Base-by-base conservation (phyloP, 176 grass and related monocot species). In the Zizania latifolia region DNA sequence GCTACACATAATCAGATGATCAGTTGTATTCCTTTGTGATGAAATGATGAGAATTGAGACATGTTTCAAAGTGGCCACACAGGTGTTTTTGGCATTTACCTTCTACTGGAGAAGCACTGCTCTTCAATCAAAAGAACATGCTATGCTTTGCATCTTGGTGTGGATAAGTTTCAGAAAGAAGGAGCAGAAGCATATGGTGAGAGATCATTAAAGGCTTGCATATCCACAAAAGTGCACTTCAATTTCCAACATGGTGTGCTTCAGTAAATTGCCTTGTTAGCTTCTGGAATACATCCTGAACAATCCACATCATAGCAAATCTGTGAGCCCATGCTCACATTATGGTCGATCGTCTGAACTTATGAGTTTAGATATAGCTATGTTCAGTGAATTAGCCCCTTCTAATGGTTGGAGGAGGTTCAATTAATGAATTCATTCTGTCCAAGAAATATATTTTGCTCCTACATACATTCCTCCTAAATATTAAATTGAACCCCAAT, bases 191-290 rank as follows among this genome's bases (percentile, higher is more conserved):
- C 65, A 62, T 53, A 51, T 33, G 62, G 34, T 53, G 48, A 53
- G 19, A 53, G 6, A 15, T 41, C 28, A 44, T n/a, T 3, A 86
- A 65, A 55, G 24, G 53, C 69, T 48, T 6, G n/a, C 29, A 34
- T 46, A 50, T 19, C 54, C 62, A 39, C 21, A 67, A 67, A 76
- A 83, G 71, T 26, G 71, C 26, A 62, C 27, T 41, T n/a, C 34
- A 57, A 22, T 63, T 57, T 63, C 59, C 40, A 33, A 50, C 67
- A 65, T 60, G 34, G 39, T 7, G 71, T 26, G 62, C 24, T 27
- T 35, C 15, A 22, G 78, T 46, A 76, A 76, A 75, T 63, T 81
- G 70, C 77, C 15, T 70, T 63, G 70, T 43, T 2, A 64, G 68
- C 63, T 70, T 63, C 37, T 55, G 62, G 63, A 54, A 62, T 62